Base-by-base conservation (phyloP, 1,139 yeast genomes). In the Sporopachydermia cereana region DNA sequence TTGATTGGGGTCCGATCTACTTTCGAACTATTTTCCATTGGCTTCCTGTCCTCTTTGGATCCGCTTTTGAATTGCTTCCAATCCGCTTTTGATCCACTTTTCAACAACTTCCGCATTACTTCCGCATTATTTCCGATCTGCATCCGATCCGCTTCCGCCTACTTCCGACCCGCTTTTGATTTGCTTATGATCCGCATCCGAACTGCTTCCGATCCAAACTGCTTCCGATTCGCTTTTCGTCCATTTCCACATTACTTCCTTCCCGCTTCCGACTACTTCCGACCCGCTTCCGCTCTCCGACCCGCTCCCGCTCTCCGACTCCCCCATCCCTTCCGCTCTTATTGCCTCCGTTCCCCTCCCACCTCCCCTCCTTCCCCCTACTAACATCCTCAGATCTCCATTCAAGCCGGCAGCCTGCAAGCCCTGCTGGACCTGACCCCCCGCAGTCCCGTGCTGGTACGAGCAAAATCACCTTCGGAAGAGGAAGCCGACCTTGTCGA, bases 401-500 rank as follows among this genome's bases (percentile, higher is more conserved):
- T 88, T 16, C 62, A 74, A 41, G 71, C 84, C 1, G 82, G 79
- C 3, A 77, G 79, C 2, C 63, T 86, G 20, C 84, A 82, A 46
- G 65, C 71, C 5, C 56, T 74, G 2, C 57, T 89, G 51, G 88
- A 80, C 44, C 58, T 88, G 17, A 78, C 89, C 2, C 74, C 86
- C 0, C 66, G 95, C 50, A 72, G 81, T 41, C 72, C 66, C 31
- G 80, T 78, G 1, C 58, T 70, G 49, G 80, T 86, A 1, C 73
- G 74, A 49, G 60, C 80, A 36, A 47, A 58, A 55, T 51, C 17
- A 14, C 42, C 34, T 7, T 9, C n/a, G 16, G 62, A 67, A 1
- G 83, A 76, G 7, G 83, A 77, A 49, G 84, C 91, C 0, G 96
- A 91, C 54, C 71, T 85, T 2, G 75, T 89, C 3, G 98, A 91